A percentile compares a stretch with the other conserved stretches of the same genome.
Evolutionary conservation across 2,329 filamentous ascomycete genomes (phyloP).

Genomic region (Lecanicillium sp.): DNA sequence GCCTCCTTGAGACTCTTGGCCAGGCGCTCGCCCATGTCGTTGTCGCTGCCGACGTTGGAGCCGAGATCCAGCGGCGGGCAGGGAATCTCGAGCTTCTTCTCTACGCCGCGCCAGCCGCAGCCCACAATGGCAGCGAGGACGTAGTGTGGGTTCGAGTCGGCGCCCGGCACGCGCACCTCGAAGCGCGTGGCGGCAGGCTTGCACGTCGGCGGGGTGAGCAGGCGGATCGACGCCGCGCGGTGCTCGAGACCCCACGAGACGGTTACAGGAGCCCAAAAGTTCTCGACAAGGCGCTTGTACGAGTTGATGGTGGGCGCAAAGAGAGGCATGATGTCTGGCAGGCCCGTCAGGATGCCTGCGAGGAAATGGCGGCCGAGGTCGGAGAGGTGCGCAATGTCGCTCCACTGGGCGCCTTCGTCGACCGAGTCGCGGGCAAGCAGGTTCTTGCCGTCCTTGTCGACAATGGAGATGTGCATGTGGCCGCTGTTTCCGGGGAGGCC

Average conservation of each 20-base stretch:
- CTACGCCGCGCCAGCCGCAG: conserved; percentile 82
- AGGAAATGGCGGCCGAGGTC: conserved; percentile 90
- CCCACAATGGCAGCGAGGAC: conserved; percentile 82
- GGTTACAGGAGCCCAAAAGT: conserved; percentile 97
- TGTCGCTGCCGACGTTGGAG: conserved; percentile 66
- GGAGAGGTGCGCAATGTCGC: conserved; percentile 72
- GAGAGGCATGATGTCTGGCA: conserved; percentile 93
- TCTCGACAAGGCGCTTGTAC: conserved; percentile 96
- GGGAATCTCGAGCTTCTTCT: conserved; percentile 81
- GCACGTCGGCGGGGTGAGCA: conserved; percentile 82
- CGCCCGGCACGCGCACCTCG: conserved; percentile 89
- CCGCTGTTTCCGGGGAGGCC: conserved; percentile 91
- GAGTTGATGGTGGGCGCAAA: conserved; percentile 93
- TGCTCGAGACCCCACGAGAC: conserved; percentile 97
- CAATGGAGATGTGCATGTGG: conserved; percentile 89
- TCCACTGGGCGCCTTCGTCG: conserved; percentile 64
- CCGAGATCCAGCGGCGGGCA: conserved; percentile 79
- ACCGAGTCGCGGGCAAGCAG: conserved; percentile 66
- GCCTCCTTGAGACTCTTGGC: conserved; percentile 84
- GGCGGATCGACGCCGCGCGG: conserved; percentile 79
- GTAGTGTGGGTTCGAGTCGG: conserved; percentile 82
- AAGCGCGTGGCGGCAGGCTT: conserved; percentile 83
- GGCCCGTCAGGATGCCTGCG: conserved; percentile 77
- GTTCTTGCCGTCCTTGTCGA: conserved; percentile 74
- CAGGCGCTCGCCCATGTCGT: conserved; percentile 67